Conservation (phyloP, 768 basidiomycete genomes). For the Lactarius pseudohatsudake region DNA sequence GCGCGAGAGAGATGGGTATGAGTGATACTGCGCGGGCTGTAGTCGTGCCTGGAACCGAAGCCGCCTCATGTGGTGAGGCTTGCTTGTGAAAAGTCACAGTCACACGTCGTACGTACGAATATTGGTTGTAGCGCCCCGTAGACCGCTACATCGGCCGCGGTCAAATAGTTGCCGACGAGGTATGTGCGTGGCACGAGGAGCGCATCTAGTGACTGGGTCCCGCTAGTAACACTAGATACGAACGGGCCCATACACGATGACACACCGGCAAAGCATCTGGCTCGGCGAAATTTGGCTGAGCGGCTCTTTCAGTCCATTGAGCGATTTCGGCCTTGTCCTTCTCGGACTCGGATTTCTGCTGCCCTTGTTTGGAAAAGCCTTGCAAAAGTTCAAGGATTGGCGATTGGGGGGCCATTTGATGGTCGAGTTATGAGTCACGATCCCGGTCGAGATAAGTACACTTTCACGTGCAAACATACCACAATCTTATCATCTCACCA, state of each 20-base stretch:
- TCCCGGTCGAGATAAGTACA: neutral
- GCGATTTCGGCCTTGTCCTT: conserved; percentile 62
- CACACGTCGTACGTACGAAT: conserved; percentile 52
- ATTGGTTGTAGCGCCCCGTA: conserved; percentile 87
- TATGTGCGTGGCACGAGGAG: conserved; percentile 78
- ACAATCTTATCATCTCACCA: conserved; percentile 1
- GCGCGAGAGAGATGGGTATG: conserved; percentile 80
- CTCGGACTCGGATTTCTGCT: conserved; percentile 50
- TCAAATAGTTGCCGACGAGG: conserved; percentile 78
- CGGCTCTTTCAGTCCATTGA: conserved; percentile 69
- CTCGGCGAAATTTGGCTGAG: conserved; percentile 47
- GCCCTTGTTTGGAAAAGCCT: conserved; percentile 43
- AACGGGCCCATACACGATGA: neutral
- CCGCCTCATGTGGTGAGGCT: neutral
- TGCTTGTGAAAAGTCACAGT: neutral
- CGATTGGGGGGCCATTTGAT: conserved; percentile 30
- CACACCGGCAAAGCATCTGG: conserved; percentile 51
- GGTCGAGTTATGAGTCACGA: conserved; percentile 28
- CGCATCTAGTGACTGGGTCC: conserved; percentile 63
- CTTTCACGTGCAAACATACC: neutral
- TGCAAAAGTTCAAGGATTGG: conserved; percentile 51
- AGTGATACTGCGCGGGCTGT: conserved; percentile 70
- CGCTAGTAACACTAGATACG: conserved; percentile 15
- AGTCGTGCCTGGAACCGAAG: conserved; percentile 56
- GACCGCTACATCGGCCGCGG: conserved; percentile 87